Base-by-base conservation (phyloP, 108 stramenopile genomes). In the Aurantiochytrium sp. region DNA sequence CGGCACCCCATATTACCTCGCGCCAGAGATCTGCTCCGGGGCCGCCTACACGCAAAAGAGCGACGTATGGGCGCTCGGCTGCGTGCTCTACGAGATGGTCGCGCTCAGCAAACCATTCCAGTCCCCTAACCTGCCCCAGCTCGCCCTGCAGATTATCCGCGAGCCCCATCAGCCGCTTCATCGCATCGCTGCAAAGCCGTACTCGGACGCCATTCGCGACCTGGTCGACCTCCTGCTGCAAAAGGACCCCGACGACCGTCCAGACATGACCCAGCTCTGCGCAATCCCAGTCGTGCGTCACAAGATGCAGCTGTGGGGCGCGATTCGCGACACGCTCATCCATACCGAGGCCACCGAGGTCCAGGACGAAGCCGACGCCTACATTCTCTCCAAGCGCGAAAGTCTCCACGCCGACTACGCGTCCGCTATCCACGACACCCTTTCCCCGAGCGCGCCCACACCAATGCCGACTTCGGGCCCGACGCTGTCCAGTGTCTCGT, bases 1-100 rank as follows among this genome's bases (percentile, higher is more conserved):
- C 22, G 93, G 91, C 12, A 94, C 94, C n/a, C 94, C 94, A 4
- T 93, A 94, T 53, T 90, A 90, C 41, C n/a, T 90, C 12, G 42
- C 87, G 0, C 90, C 90, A 3, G 90, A 90, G 27, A 36, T 88
- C 24, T 90, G 90, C 32, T 24, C n/a, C 4, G 87, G 69, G 21
- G 42, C 6, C 24, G 39, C 54, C 19, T 90, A 90, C 85, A 73
- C 34, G 24, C 54, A 88, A 21, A 90, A 88, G 65, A 69, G 65
- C 41, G 90, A 90, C 32, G 69, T 87, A 0, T 90, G 90, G 90
- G 88, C 90, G 19, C 85, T 89, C 15, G 90, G 88, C 19, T 87
- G 87, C 17, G 54, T 90, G 36, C 37, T 90, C 6, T 90, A 90
- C 50, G 90, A 90, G 85, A 41, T 90, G 42, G 21, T 54, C 27